phyloP scores from a whole-genome alignment of 1,139 yeast species.

The Hanseniaspora sp. region DNA sequence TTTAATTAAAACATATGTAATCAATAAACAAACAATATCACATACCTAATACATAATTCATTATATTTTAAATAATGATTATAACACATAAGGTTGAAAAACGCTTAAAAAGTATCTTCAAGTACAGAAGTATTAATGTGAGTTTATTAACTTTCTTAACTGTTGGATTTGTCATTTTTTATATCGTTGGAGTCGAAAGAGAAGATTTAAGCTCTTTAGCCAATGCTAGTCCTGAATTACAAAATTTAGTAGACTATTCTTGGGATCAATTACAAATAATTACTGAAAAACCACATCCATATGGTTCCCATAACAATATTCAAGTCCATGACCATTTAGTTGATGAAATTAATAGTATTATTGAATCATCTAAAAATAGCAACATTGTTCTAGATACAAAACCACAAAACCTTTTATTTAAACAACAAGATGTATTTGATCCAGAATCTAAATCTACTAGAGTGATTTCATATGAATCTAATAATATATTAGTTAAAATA shows the following conservation, averaged over 20 bases:
- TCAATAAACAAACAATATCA: too few relatives aligned
- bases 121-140: constrained; percentile 12
- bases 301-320: constrained; percentile 65
- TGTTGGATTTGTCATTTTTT: neutral
- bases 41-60: too few relatives aligned
- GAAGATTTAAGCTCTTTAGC: constrained; percentile 1
- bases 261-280: constrained; percentile 66
- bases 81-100: neutral
- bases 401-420: constrained; percentile 38
- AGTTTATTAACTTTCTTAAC: constrained; percentile 11
- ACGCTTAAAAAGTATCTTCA: neutral
- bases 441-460: constrained; percentile 33
- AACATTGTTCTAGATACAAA: constrained; percentile 31
- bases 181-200: neutral
- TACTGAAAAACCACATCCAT: constrained; percentile 61
- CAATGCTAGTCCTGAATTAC: constrained; percentile 9
- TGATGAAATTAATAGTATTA: constrained; percentile 33
- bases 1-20: too few relatives aligned
- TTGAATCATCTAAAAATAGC: constrained; percentile 14
- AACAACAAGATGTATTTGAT: constrained; percentile 39
- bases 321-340: constrained; percentile 59
- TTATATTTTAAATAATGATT: too few relatives aligned
- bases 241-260: constrained; percentile 34
- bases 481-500: constrained; percentile 62
- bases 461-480: constrained; percentile 64